Percentiles rank a stretch among this genome's conserved stretches.
Evolutionary conservation across 2,329 filamentous ascomycete genomes (phyloP).

Genomic region (Neofusicoccum parvum): DNA sequence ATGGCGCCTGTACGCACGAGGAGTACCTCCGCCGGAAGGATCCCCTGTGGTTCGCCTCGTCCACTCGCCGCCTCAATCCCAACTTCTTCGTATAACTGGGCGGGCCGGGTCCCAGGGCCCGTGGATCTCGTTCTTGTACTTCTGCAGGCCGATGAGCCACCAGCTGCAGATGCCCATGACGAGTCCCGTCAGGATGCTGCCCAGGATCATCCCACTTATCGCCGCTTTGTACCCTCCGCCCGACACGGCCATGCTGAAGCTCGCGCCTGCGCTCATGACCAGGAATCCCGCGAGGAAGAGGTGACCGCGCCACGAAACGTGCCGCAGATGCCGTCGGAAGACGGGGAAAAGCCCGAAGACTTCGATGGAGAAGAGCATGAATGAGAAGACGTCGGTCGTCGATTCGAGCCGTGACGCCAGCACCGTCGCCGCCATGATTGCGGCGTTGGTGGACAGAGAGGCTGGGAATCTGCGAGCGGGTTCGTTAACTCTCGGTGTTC

Average conservation of each 20-base stretch:
- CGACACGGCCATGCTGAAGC: constrained; percentile 65
- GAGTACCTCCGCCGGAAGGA: constrained; percentile 33
- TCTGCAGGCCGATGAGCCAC: constrained; percentile 96
- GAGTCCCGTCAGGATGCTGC: constrained; percentile 71
- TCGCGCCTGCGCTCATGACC: constrained; percentile 77
- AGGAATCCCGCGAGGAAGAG: constrained; percentile 73
- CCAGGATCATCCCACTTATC: constrained; percentile 74
- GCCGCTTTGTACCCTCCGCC: constrained; percentile 58
- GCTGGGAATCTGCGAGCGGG: constrained; percentile 62
- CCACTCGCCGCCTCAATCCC: constrained; percentile 41
- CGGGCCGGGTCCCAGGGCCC: constrained; percentile 96
- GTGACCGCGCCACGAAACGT: constrained; percentile 81
- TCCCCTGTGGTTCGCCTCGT: neutral
- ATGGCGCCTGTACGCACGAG: constrained; percentile 33
- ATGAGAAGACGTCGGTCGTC: constrained; percentile 90
- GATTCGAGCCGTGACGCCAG: constrained; percentile 85
- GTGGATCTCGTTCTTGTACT: constrained; percentile 99
- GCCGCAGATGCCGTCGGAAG: constrained; percentile 83
- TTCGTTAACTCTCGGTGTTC: neutral
- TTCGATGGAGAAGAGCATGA: constrained; percentile 95
- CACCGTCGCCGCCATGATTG: constrained; percentile 93
- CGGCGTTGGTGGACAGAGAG: constrained; percentile 88
- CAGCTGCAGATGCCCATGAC: constrained; percentile 93
- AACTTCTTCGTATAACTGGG: constrained; percentile 76
- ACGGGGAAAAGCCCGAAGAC: constrained; percentile 98